Conservation (phyloP, 2,329 filamentous ascomycete genomes). For the Onygenales sp. region DNA sequence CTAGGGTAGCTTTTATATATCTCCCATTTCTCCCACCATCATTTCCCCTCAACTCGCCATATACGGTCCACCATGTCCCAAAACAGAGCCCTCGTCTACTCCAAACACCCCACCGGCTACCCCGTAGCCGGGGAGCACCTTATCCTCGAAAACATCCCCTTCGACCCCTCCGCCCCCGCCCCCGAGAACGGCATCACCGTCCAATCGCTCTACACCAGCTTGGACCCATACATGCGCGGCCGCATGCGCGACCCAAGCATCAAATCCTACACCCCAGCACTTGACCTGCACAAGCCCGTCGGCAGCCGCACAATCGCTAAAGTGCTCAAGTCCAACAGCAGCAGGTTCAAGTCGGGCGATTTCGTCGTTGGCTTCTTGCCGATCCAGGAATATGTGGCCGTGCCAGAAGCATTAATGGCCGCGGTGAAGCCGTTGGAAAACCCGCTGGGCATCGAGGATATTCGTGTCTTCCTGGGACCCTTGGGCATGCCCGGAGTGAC, state of each 20-base stretch:
- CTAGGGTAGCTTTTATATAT: background rate
- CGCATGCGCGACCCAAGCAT: slow-evolving; percentile 57
- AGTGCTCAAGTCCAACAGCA: slow-evolving; percentile 60
- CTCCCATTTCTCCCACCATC: background rate
- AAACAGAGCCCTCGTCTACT: slow-evolving; percentile 72
- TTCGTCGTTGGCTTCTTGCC: slow-evolving; percentile 49
- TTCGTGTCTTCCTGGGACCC: slow-evolving; percentile 58
- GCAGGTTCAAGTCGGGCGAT: slow-evolving; percentile 58
- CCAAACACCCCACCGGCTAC: slow-evolving; percentile 54
- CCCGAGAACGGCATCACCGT: slow-evolving; percentile 58
- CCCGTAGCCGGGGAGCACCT: slow-evolving; percentile 65
- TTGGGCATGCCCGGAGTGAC: slow-evolving; percentile 73
- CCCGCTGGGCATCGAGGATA: slow-evolving; percentile 42
- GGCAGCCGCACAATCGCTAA: slow-evolving; percentile 55
- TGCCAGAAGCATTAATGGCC: slow-evolving; percentile 38
- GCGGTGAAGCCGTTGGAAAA: slow-evolving; percentile 47
- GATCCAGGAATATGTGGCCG: slow-evolving; percentile 59
- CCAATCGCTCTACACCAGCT: slow-evolving; percentile 64
- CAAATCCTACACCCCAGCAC: slow-evolving; percentile 61
- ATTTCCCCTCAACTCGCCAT: background rate
- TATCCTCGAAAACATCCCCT: slow-evolving; percentile 53
- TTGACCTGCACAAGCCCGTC: slow-evolving; percentile 54
- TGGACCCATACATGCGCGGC: slow-evolving; percentile 78
- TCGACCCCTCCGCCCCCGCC: slow-evolving; percentile 51
- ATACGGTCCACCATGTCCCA: slow-evolving; percentile 16